These are phyloP conservation scores for Cutaneotrichosporon spelunceum DNA, from an alignment of 1,284 basidiomycete genomes.

Conservation along the genomic window DNA sequence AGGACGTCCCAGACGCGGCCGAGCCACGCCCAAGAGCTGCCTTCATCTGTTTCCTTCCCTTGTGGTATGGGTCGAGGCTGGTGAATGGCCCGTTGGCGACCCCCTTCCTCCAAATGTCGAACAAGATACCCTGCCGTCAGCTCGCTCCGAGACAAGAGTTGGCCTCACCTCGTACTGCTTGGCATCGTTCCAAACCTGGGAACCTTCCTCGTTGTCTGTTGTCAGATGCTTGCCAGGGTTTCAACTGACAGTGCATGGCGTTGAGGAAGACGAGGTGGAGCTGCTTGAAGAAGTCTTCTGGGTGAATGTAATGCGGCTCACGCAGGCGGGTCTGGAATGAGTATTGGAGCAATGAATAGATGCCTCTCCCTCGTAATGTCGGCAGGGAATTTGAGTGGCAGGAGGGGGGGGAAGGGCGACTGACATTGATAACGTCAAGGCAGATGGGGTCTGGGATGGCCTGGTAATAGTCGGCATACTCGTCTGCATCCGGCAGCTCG, in stretches of 20 bases:
- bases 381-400: neutral
- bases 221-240: neutral
- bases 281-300: constrained; percentile 47
- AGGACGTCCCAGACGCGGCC: neutral
- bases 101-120: constrained; percentile 33
- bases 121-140: constrained; percentile 30
- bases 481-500: constrained; percentile 39
- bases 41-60: constrained; percentile 15
- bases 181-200: constrained; percentile 45
- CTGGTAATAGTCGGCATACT: constrained; percentile 47
- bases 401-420: constrained; percentile 7
- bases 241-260: constrained; percentile 48
- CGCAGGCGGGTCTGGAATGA: constrained; percentile 33
- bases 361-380: neutral
- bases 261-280: constrained; percentile 51
- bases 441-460: constrained; percentile 49
- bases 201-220: constrained; percentile 49
- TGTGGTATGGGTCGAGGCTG: constrained; percentile 23
- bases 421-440: constrained; percentile 46
- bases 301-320: constrained; percentile 30
- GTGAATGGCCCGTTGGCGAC: constrained; percentile 24
- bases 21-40: constrained; percentile 14
- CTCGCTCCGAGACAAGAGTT: neutral
- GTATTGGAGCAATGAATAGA: neutral
- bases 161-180: constrained; percentile 40